Base-by-base conservation (phyloP, 768 basidiomycete species). In the Amyloporia xantha region DNA sequence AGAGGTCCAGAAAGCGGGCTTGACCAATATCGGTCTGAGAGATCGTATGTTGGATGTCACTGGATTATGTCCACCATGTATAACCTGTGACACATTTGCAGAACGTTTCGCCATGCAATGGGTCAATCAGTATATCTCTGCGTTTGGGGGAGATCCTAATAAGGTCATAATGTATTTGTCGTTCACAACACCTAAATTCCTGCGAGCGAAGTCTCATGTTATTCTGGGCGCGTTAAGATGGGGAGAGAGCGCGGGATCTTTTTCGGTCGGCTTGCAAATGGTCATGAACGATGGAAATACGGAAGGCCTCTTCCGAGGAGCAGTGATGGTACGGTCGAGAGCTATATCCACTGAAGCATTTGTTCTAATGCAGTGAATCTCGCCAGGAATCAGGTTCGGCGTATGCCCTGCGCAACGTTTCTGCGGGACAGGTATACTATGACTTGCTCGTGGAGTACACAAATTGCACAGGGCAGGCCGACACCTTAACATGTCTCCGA, bases 21-120 rank as follows among this genome's bases (percentile, higher is more conserved):
- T 64, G 15, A 66, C 65, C 9, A 78, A 79, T 54, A 61, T 77
- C 15, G 78, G 79, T 7, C 60, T 81, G 9, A 66, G 61, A 40
- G 78, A 81, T 59, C 71, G 71, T 71, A 41, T 37, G 61, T 49
- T n/a, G n/a, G n/a, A n/a, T n/a, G n/a, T n/a, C n/a, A n/a, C n/a
- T n/a, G n/a, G 4, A 20, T 41, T 7, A 5, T 9, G n/a, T n/a
- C n/a, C n/a, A n/a, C n/a, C n/a, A n/a, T n/a, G 15, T 33, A 7
- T 7, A 15, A 33, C 30, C 15, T 7, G 3, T 15, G 42, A 13
- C 5, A 43, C 7, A 7, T 40, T 19, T 20, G 1, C 65, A 33
- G 72, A 72, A 2, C 71, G 73, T 52, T 41, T 71, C 11, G 65
- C 63, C 9, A 52, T 70, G 13, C 57, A 67, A 42, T 70, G 71